Evolutionary conservation across 169 alveolate species (phyloP).

Genomic region (Plasmodium gaboni): DNA sequence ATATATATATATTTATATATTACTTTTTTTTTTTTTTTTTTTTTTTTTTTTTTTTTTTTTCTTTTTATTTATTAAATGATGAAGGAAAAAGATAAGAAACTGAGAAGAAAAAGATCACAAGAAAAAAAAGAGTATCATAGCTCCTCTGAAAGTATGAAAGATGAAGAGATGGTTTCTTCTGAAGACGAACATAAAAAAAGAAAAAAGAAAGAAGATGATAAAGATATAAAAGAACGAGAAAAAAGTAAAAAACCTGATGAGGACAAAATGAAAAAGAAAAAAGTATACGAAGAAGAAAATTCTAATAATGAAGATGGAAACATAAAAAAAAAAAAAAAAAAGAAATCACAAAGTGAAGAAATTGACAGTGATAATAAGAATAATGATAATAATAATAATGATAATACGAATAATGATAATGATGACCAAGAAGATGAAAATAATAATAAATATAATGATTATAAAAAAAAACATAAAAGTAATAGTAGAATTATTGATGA

Average conservation of each 20-base stretch:
- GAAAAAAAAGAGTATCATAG: conserved; percentile 38
- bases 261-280: not conserved
- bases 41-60: no score
- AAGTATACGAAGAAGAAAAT: not conserved
- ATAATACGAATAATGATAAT: not conserved
- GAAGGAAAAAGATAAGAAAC: conserved; percentile 1
- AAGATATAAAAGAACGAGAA: conserved; percentile 10
- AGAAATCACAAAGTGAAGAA: not conserved
- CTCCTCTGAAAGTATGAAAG: conserved; percentile 10
- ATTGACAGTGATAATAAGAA: not conserved
- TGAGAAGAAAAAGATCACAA: not conserved
- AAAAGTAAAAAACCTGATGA: not conserved
- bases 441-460: not conserved
- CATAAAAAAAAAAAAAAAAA: not conserved
- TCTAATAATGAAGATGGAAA: not conserved
- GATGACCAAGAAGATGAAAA: not conserved
- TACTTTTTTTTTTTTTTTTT: no score
- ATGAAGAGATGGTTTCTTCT: conserved; percentile 11
- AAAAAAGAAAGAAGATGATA: conserved; percentile 6
- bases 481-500: not conserved
- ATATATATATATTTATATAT: no score
- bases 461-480: not conserved
- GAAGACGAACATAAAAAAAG: conserved; percentile 18
- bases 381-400: not conserved
- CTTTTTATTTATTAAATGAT: not conserved